Conservation (phyloP, 805 yeast genomes). For the Candida khao-thaluensis region DNA sequence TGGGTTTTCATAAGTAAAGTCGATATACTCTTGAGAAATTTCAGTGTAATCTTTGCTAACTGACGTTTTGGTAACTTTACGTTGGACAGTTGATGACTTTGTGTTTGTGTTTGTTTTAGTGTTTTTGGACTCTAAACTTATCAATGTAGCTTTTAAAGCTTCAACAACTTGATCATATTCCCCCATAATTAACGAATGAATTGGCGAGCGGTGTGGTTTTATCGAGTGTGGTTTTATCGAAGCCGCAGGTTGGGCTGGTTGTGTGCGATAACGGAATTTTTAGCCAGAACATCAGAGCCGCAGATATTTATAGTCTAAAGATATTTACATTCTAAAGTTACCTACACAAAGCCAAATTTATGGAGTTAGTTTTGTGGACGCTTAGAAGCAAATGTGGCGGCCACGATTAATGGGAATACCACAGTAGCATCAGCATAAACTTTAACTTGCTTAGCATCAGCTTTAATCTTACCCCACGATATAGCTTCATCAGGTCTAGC, state of each 20-base stretch:
- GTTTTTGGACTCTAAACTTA: slow-evolving; percentile 8
- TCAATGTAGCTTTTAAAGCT: slow-evolving; percentile 15
- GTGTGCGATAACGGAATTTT: slow-evolving; percentile 2
- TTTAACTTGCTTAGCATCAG: slow-evolving; percentile 88
- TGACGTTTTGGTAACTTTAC: background rate
- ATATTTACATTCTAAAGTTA: too few relatives aligned
- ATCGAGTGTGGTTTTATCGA: background rate
- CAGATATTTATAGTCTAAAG: slow-evolving; percentile 2
- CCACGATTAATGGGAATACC: slow-evolving; percentile 94
- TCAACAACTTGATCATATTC: slow-evolving; percentile 15
- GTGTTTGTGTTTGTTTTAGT: too few relatives aligned
- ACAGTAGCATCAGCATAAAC: slow-evolving; percentile 93
- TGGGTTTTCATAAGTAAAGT: slow-evolving; percentile 38
- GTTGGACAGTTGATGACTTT: background rate
- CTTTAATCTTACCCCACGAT: slow-evolving; percentile 98
- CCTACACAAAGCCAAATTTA: too few relatives aligned
- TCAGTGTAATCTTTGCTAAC: slow-evolving; percentile 10
- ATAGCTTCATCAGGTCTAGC: slow-evolving; percentile 99
- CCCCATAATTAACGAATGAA: slow-evolving; percentile 12
- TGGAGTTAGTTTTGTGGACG: too few relatives aligned
- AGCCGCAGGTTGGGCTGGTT: slow-evolving; percentile 5
- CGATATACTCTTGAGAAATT: slow-evolving; percentile 21
- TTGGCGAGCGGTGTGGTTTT: too few relatives aligned
- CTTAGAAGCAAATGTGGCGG: slow-evolving; percentile 87
- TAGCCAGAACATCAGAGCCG: background rate